These are phyloP conservation scores for Globisporangium nunn DNA, from an alignment of 352 stramenopile species.

Conservation along the genomic window DNA sequence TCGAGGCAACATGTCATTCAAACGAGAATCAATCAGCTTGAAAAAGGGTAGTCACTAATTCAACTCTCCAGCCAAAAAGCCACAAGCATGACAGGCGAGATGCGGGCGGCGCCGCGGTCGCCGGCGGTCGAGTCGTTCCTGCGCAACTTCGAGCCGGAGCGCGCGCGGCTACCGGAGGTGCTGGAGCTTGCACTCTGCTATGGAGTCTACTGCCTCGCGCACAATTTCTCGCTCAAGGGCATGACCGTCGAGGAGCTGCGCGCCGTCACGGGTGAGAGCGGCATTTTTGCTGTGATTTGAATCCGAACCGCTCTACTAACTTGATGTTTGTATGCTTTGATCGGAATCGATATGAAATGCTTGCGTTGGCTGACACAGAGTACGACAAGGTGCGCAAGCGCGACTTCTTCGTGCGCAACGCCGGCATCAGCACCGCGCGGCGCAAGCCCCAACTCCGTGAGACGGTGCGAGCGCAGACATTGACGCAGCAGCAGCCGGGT, in stretches of 20 bases:
- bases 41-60: too few relatives aligned
- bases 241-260: constrained; percentile 55
- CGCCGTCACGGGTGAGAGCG: constrained; percentile 36
- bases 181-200: constrained; percentile 71
- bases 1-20: background rate
- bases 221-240: constrained; percentile 55
- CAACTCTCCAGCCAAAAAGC: too few relatives aligned
- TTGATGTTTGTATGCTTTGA: background rate
- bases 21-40: too few relatives aligned
- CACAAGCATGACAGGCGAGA: background rate
- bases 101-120: constrained; percentile 7
- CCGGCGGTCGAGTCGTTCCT: constrained; percentile 52
- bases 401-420: constrained; percentile 63
- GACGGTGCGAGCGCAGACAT: too few relatives aligned
- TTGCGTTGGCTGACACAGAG: constrained; percentile 13
- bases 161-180: constrained; percentile 39
- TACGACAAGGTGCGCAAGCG: constrained; percentile 34
- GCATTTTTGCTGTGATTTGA: background rate
- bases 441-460: background rate
- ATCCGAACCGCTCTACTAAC: background rate
- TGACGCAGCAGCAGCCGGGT: constrained; percentile 7
- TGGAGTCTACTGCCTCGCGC: constrained; percentile 55
- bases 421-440: constrained; percentile 7
- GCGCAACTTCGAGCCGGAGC: constrained; percentile 58
- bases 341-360: background rate